These are phyloP conservation scores for Punctularia strigosozonata DNA, from an alignment of 768 basidiomycete species.

Conservation along the genomic window DNA sequence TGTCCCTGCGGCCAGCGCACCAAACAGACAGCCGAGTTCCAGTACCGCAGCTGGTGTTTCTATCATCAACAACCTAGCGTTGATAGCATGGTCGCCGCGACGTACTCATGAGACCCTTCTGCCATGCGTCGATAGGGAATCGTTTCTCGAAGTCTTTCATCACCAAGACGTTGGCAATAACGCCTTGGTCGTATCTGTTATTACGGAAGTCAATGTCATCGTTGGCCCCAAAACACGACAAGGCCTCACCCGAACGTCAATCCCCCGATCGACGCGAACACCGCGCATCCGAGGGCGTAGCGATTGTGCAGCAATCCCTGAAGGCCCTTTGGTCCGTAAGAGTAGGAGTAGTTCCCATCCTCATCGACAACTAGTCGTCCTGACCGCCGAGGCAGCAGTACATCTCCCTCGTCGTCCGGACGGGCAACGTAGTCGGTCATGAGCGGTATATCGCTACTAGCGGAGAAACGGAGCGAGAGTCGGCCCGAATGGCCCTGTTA, in stretches of 20 bases:
- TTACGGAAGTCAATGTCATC: too few species aligned
- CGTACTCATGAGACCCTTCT: constrained; percentile 72
- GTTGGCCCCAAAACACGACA: too few species aligned
- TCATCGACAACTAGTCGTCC: too few species aligned
- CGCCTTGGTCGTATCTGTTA: constrained; percentile 84
- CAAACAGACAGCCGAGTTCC: constrained; percentile 71
- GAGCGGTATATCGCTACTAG: too few species aligned
- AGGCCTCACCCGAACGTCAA: constrained; percentile 69
- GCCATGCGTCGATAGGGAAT: constrained; percentile 62
- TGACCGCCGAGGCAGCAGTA: too few species aligned
- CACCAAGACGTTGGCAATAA: constrained; percentile 77
- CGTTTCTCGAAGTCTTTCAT: constrained; percentile 62
- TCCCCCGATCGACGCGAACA: constrained; percentile 70
- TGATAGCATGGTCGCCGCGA: constrained; percentile 5
- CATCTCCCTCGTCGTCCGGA: too few species aligned
- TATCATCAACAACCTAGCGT: background rate
- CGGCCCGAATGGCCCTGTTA: too few species aligned
- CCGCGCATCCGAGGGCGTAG: constrained; percentile 54
- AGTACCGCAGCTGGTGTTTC: constrained; percentile 50
- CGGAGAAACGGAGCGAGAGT: too few species aligned
- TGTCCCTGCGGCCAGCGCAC: constrained; percentile 55
- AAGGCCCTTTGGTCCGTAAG: constrained; percentile 63
- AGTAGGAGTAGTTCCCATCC: constrained; percentile 40
- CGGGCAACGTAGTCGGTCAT: too few species aligned
- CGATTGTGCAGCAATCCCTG: constrained; percentile 52